Conservation (phyloP, 495 filamentous ascomycete genomes). For the Lasiosphaeris hirsuta region DNA sequence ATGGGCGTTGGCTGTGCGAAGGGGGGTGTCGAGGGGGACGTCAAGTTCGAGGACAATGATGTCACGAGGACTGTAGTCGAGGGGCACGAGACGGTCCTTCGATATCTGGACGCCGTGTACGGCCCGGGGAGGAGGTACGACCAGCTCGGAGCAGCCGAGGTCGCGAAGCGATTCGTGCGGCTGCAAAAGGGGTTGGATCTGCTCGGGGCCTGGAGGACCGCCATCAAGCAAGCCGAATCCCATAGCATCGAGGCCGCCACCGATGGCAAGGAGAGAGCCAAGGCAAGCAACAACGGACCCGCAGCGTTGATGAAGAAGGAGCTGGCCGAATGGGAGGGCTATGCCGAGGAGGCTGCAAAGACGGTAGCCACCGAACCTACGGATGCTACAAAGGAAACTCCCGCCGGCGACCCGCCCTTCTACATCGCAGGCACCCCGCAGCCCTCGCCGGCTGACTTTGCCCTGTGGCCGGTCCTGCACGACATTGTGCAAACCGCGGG, state of each 20-base stretch:
- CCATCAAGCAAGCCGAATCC: background rate
- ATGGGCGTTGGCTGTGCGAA: constrained; percentile 53
- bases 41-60: constrained; percentile 57
- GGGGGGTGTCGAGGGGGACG: constrained; percentile 39
- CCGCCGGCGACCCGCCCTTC: constrained; percentile 5
- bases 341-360: constrained; percentile 26
- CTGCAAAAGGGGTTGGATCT: constrained; percentile 40
- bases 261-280: constrained; percentile 12
- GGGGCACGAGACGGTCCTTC: constrained; percentile 49
- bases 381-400: background rate
- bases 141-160: constrained; percentile 27
- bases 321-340: constrained; percentile 24
- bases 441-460: constrained; percentile 65
- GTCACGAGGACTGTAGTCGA: constrained; percentile 41
- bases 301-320: constrained; percentile 6
- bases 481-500: constrained; percentile 45
- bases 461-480: constrained; percentile 67
- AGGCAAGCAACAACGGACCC: background rate
- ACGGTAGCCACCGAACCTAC: background rate
- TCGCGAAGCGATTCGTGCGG: constrained; percentile 35
- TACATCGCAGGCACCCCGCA: constrained; percentile 54
- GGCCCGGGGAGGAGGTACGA: constrained; percentile 26
- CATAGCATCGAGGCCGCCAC: no score
- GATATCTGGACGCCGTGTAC: constrained; percentile 54
- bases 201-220: constrained; percentile 32